phyloP scores from a whole-genome alignment of 805 yeast genomes.

The Isabelozyma rhagii region DNA sequence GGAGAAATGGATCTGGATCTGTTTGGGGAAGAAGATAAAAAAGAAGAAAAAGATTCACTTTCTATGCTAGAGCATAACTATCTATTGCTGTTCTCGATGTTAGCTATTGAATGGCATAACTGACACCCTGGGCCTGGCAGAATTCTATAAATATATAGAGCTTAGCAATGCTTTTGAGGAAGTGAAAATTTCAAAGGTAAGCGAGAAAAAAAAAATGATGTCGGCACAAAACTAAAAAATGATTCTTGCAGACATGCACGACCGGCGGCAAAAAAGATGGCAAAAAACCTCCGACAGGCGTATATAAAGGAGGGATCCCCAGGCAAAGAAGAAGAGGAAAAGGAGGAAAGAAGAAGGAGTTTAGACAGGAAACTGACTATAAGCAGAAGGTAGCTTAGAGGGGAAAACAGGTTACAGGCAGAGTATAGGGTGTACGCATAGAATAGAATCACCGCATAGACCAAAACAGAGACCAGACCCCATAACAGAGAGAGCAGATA shows the following conservation, averaged over 20 bases:
- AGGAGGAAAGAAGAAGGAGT: too few relatives aligned
- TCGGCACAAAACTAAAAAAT: not conserved
- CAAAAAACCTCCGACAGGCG: not conserved
- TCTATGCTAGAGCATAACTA: not conserved
- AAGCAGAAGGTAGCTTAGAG: too few relatives aligned
- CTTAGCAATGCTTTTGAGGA: not conserved
- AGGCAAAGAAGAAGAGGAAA: too few relatives aligned
- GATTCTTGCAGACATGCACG: not conserved
- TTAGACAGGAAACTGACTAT: too few relatives aligned
- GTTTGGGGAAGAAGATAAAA: too few relatives aligned
- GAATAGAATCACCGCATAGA: too few relatives aligned
- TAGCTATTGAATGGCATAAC: not conserved
- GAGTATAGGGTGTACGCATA: too few relatives aligned
- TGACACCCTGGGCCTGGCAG: not conserved
- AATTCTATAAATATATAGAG: not conserved
- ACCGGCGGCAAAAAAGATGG: not conserved
- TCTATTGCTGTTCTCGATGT: not conserved
- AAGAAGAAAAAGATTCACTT: not conserved
- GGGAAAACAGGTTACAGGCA: too few relatives aligned
- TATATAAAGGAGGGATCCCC: too few relatives aligned
- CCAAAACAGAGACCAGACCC: too few relatives aligned
- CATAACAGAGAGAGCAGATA: too few relatives aligned
- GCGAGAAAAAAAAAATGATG: not conserved
- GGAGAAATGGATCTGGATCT: not conserved
- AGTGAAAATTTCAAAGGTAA: not conserved